Evolutionary conservation across 768 basidiomycete species (phyloP), one percentile per base, ranked within the genome.

Genomic region (Russula ochroleuca): DNA sequence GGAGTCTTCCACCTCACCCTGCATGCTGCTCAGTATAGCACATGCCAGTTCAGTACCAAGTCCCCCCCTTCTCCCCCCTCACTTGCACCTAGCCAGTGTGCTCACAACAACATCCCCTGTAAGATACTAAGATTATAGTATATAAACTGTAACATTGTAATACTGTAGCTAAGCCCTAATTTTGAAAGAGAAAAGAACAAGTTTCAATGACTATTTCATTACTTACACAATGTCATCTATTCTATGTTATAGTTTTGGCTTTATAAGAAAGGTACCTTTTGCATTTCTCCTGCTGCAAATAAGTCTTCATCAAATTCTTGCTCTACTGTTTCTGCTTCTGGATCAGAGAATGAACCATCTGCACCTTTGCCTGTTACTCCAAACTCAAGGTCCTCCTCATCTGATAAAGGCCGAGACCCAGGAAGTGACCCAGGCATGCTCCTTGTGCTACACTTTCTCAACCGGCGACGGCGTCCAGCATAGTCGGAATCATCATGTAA

Each of bases 401-500:
- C 82, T 65, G 65, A 63, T 35, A 61, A 67, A 33, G 58, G 38
- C n/a, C 54, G 61, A 48, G 67, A 68, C 28, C 77, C 77, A 8
- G 78, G 78, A 64, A 93, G 74, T 23, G 90, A 88, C 35, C 92
- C 92, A 14, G 91, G 92, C 88, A 95, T 93, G 71, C 91, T 93
- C 48, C 84, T 83, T 73, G 88, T 82, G 67, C 91, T 91, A 70
- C 82, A 78, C 65, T 81, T 78, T 66, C 87, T 77, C 57, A 72
- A 67, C 45, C 81, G 77, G 68, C 73, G 73, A 41, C 72, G 75
- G 38, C 71, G 75, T 17, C 80, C 82, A 25, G 69, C 33, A 50
- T 77, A 73, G 11, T 75, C 73, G 6, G 75, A 73, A 45, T 78
- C 78, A 15, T 51, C 74, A 14, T 74, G 72, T 7, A 74, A 73